Percentiles rank a stretch among this genome's conserved stretches.
phyloP scores from a whole-genome alignment of 495 filamentous ascomycete genomes.

The Penicillium psychrofluorescens region DNA sequence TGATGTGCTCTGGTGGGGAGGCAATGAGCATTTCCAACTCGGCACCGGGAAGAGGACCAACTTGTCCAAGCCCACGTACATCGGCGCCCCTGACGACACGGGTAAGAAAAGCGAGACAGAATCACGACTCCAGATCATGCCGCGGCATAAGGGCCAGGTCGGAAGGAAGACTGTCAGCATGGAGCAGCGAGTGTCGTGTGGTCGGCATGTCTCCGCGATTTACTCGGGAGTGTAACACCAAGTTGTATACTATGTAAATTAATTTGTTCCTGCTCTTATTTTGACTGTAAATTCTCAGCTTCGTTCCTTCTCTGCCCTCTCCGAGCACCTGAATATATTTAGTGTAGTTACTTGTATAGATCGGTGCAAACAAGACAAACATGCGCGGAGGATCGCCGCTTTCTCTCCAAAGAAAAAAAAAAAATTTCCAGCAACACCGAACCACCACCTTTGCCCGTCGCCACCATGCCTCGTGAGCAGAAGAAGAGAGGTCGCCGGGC shows the following conservation, averaged over 20 bases:
- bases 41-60: slow-evolving; percentile 89
- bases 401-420: slow-evolving; percentile 36
- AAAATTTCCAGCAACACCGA: slow-evolving; percentile 13
- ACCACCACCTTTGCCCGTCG: slow-evolving; percentile 1
- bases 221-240: slow-evolving; percentile 43
- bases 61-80: slow-evolving; percentile 61
- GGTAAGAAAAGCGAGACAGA: slow-evolving; percentile 45
- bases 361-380: slow-evolving; percentile 25
- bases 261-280: slow-evolving; percentile 1
- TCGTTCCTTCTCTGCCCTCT: too few relatives aligned
- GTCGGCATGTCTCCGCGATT: slow-evolving; percentile 73
- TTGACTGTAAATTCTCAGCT: background rate
- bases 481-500: slow-evolving; percentile 63
- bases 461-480: slow-evolving; percentile 47
- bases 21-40: slow-evolving; percentile 88
- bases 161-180: slow-evolving; percentile 60
- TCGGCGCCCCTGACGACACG: slow-evolving; percentile 58
- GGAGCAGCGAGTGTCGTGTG: slow-evolving; percentile 87
- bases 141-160: slow-evolving; percentile 59
- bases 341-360: too few relatives aligned
- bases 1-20: slow-evolving; percentile 88
- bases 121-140: slow-evolving; percentile 81
- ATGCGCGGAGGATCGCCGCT: slow-evolving; percentile 37
- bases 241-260: slow-evolving; percentile 1
- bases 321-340: background rate